Evolutionary conservation across 495 filamentous ascomycete genomes (phyloP).

Genomic region (Letharia lupina): DNA sequence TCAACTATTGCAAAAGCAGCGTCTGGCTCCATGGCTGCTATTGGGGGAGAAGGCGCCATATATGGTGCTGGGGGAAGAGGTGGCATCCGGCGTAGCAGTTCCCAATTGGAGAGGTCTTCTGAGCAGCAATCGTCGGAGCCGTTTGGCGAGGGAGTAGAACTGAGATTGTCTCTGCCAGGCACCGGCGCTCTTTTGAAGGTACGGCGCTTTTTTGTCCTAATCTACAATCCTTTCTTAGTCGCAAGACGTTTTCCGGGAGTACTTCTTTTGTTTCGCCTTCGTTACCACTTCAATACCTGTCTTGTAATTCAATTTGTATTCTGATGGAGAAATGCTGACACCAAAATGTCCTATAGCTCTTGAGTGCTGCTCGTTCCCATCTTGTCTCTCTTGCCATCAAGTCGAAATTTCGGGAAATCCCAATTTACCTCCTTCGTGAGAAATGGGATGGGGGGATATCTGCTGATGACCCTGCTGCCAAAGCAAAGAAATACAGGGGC

Average conservation of each 20-base stretch:
- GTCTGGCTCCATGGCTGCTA: constrained; percentile 54
- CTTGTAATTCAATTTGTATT: not conserved
- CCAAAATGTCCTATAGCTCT: constrained; percentile 31
- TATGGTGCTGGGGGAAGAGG: constrained; percentile 47
- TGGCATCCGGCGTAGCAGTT: constrained; percentile 12
- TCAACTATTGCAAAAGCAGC: constrained; percentile 47
- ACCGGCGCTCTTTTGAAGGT: constrained; percentile 61
- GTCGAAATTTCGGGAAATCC: constrained; percentile 55
- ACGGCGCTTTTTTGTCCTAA: not conserved
- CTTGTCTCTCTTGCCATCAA: constrained; percentile 57
- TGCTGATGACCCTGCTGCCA: constrained; percentile 45
- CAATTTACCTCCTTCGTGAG: constrained; percentile 58
- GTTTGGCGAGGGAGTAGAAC: constrained; percentile 20
- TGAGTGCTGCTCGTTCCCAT: constrained; percentile 56
- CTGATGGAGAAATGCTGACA: not conserved
- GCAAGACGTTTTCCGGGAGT: not conserved
- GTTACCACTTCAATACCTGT: not conserved
- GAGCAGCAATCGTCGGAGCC: constrained; percentile 12
- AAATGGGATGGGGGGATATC: constrained; percentile 74
- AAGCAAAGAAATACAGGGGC: constrained; percentile 56
- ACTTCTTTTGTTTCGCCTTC: not conserved
- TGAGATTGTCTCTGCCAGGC: constrained; percentile 58
- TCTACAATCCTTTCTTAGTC: not conserved
- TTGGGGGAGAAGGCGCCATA: constrained; percentile 51
- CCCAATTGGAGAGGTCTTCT: constrained; percentile 22